These are phyloP conservation scores for Coemansia sp. DNA, from an alignment of 192 early-diverging fungal species.

Conservation along the genomic window DNA sequence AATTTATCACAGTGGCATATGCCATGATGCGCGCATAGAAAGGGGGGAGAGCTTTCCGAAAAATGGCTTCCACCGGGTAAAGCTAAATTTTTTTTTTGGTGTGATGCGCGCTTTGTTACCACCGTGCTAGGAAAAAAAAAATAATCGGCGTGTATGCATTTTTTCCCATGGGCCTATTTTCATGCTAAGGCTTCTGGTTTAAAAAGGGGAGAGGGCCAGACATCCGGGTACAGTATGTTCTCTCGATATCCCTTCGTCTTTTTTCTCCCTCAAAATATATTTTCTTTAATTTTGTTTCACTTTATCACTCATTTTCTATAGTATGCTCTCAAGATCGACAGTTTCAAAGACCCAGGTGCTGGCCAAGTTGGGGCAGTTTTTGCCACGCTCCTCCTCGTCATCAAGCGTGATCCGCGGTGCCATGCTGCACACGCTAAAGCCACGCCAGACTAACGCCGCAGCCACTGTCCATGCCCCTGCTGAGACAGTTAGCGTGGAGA, in stretches of 20 bases:
- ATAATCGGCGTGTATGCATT: neutral
- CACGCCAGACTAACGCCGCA: constrained; percentile 41
- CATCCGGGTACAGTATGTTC: neutral
- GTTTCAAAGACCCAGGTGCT: constrained; percentile 38
- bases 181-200: neutral
- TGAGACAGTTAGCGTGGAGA: neutral
- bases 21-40: neutral
- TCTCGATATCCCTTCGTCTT: neutral
- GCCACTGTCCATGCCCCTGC: constrained; percentile 1
- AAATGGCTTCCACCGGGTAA: constrained; percentile 12
- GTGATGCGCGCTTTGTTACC: neutral
- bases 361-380: constrained; percentile 14
- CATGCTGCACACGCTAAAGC: constrained; percentile 52
- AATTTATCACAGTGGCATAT: neutral
- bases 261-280: neutral
- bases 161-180: constrained; percentile 1
- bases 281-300: neutral
- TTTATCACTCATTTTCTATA: neutral
- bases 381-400: constrained; percentile 19
- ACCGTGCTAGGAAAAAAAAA: constrained; percentile 3
- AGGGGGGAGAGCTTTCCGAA: neutral
- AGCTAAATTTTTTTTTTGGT: neutral
- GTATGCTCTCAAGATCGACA: constrained; percentile 52
- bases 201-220: neutral
- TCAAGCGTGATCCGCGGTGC: constrained; percentile 37